Conservation (phyloP, 345 rosid genomes). For the Dipteronia sinensis region DNA sequence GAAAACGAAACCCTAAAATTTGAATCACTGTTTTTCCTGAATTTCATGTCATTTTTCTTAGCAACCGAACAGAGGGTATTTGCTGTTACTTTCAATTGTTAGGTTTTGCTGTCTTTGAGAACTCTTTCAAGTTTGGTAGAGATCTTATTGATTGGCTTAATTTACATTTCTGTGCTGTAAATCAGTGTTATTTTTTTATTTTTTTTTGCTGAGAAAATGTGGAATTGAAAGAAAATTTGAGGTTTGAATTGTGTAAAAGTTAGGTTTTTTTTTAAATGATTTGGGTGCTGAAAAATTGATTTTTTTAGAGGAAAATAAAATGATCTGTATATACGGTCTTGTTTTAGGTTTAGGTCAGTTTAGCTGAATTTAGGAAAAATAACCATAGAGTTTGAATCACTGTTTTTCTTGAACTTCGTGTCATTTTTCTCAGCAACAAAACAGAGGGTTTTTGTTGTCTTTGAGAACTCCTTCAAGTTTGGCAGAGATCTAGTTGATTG, state of each 20-base stretch:
- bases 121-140: constrained; percentile 3
- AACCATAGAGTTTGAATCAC: not conserved
- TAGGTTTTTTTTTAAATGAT: not conserved
- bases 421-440: not conserved
- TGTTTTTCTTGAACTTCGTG: constrained; percentile 3
- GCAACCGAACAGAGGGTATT: constrained; percentile 3
- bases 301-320: too few relatives aligned
- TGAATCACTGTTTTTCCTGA: not conserved
- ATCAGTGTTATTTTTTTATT: not conserved
- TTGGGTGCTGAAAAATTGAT: not conserved
- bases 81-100: too few relatives aligned
- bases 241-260: constrained; percentile 16
- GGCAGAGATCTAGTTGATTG: constrained; percentile 17
- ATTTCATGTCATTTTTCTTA: not conserved
- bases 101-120: constrained; percentile 3
- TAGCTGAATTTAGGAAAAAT: not conserved
- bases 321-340: not conserved
- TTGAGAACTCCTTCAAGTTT: constrained; percentile 8
- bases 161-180: not conserved
- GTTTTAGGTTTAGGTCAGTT: constrained; percentile 6
- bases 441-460: not conserved
- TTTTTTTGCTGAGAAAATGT: constrained; percentile 15
- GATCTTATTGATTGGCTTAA: constrained; percentile 17
- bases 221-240: constrained; percentile 8
- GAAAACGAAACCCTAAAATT: not conserved